A percentile compares a stretch with the other conserved stretches of the same genome.
Conservation (phyloP, 768 basidiomycete genomes). For the Pleurotus platypus region DNA sequence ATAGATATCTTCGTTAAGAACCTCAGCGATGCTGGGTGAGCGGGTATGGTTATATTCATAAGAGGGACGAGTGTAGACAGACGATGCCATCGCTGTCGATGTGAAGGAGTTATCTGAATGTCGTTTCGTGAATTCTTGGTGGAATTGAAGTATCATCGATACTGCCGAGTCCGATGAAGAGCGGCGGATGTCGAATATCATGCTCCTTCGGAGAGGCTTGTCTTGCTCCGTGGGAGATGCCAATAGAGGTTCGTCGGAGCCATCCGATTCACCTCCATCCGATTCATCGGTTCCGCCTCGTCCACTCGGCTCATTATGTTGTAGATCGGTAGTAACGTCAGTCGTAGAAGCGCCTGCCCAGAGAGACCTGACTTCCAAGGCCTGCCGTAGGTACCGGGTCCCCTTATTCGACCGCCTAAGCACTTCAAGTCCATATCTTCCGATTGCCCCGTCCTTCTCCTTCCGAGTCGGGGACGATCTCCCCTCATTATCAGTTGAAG, state of each 20-base stretch:
- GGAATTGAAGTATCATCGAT: background rate
- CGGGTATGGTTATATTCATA: background rate
- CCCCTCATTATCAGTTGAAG: background rate
- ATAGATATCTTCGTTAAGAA: too few species aligned
- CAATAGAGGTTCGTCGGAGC: background rate
- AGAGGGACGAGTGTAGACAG: background rate
- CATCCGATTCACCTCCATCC: background rate
- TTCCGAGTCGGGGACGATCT: too few species aligned
- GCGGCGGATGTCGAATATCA: conserved; percentile 1
- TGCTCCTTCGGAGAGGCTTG: background rate
- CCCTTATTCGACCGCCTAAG: too few species aligned
- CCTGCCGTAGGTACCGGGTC: too few species aligned
- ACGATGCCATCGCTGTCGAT: background rate
- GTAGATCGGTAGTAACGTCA: background rate
- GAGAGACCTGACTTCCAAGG: too few species aligned
- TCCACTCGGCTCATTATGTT: background rate
- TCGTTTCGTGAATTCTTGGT: background rate
- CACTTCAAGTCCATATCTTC: too few species aligned
- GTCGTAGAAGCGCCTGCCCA: background rate
- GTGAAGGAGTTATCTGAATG: background rate
- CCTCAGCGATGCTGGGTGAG: too few species aligned
- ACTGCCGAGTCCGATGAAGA: background rate
- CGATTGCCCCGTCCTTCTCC: too few species aligned
- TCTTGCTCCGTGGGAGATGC: background rate
- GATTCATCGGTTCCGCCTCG: background rate